A percentile compares a stretch with the other conserved stretches of the same genome.
These are phyloP conservation scores for Tulasnella sp. DNA, from an alignment of 768 basidiomycete species.

Conservation along the genomic window DNA sequence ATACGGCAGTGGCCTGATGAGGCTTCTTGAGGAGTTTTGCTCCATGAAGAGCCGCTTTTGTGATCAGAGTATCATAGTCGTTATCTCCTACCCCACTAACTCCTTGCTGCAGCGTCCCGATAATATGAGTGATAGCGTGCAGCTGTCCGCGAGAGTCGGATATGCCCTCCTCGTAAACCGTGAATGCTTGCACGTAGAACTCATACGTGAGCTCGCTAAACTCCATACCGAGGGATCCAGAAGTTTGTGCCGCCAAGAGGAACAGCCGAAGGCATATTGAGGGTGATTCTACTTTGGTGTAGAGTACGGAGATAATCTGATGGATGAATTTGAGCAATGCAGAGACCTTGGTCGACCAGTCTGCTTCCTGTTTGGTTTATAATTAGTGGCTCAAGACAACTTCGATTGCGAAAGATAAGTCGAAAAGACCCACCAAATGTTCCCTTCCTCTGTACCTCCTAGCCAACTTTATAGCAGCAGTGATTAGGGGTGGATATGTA, in stretches of 20 bases:
- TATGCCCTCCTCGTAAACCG: slow-evolving; percentile 94
- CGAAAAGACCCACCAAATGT: slow-evolving; percentile 37
- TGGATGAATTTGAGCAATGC: slow-evolving; percentile 87
- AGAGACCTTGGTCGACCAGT: slow-evolving; percentile 79
- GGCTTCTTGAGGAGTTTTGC: slow-evolving; percentile 96
- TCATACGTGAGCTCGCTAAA: slow-evolving; percentile 96
- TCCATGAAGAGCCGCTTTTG: slow-evolving; percentile 96
- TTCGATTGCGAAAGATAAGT: neutral
- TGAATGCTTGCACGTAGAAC: slow-evolving; percentile 95
- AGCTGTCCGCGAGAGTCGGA: slow-evolving; percentile 91
- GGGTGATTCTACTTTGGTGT: slow-evolving; percentile 84
- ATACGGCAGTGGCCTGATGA: slow-evolving; percentile 90
- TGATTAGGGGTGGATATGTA: slow-evolving; percentile 93
- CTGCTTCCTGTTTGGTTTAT: slow-evolving; percentile 60
- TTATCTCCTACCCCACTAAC: slow-evolving; percentile 86
- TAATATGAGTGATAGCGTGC: slow-evolving; percentile 93
- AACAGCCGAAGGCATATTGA: slow-evolving; percentile 88
- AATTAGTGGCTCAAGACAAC: neutral
- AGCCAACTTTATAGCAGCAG: slow-evolving; percentile 83
- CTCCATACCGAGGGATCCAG: slow-evolving; percentile 64
- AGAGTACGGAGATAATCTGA: slow-evolving; percentile 84
- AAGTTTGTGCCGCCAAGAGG: slow-evolving; percentile 88
- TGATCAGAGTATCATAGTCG: slow-evolving; percentile 94
- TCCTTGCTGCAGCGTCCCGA: slow-evolving; percentile 76
- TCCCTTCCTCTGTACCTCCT: slow-evolving; percentile 79